phyloP scores from a whole-genome alignment of 2,329 filamentous ascomycete species.

The Fusarium tuaranense region DNA sequence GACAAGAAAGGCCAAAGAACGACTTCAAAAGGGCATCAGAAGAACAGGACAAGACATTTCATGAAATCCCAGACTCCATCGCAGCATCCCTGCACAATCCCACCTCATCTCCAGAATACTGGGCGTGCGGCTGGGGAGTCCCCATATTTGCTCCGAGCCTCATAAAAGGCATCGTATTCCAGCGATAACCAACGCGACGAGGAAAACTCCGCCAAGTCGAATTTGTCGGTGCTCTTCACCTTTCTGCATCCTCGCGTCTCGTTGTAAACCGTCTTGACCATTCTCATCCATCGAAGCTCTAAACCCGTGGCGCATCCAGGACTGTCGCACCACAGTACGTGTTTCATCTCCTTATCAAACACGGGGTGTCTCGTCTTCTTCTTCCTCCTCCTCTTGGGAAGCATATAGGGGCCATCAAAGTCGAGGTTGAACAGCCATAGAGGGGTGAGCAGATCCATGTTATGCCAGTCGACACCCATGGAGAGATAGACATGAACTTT shows the following conservation, averaged over 20 bases:
- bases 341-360: background rate
- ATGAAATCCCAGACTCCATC: background rate
- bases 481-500: background rate
- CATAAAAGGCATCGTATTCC: background rate
- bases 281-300: slow-evolving; percentile 3
- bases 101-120: background rate
- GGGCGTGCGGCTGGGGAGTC: background rate
- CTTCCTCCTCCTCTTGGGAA: background rate
- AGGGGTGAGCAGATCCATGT: background rate
- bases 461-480: background rate
- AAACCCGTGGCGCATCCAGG: background rate
- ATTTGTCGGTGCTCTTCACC: background rate
- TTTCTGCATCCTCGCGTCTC: background rate
- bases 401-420: no score
- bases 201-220: background rate
- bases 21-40: background rate
- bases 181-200: background rate
- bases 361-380: background rate
- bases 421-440: slow-evolving; percentile 11
- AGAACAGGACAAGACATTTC: background rate
- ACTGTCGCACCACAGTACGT: slow-evolving; percentile 4
- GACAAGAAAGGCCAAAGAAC: background rate
- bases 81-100: background rate
- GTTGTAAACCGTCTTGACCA: background rate
- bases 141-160: background rate